Evolutionary conservation across 1,284 basidiomycete genomes (phyloP).

Genomic region (Sporisorium reilianum): DNA sequence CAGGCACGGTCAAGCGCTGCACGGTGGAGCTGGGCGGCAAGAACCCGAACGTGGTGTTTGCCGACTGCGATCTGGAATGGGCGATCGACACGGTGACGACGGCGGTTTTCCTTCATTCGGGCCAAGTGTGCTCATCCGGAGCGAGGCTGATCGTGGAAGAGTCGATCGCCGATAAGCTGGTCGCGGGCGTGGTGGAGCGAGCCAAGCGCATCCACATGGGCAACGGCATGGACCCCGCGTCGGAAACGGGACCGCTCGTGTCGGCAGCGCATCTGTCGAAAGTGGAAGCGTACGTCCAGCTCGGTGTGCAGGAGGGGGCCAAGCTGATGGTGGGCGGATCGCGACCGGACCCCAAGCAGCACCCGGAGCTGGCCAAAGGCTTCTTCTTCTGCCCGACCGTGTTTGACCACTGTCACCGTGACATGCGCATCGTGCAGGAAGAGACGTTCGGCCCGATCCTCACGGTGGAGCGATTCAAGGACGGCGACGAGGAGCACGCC

Average conservation of each 20-base stretch:
- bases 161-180: slow-evolving; percentile 65
- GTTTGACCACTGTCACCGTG: slow-evolving; percentile 64
- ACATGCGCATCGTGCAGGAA: slow-evolving; percentile 68
- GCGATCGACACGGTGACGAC: slow-evolving; percentile 68
- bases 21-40: slow-evolving; percentile 69
- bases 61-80: slow-evolving; percentile 65
- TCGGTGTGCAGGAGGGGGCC: slow-evolving; percentile 62
- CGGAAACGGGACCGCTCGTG: slow-evolving; percentile 67
- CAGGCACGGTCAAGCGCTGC: slow-evolving; percentile 65
- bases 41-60: slow-evolving; percentile 69
- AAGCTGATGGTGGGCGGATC: slow-evolving; percentile 61
- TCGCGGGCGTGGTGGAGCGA: slow-evolving; percentile 64
- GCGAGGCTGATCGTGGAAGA: slow-evolving; percentile 68
- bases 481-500: slow-evolving; percentile 65
- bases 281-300: slow-evolving; percentile 59
- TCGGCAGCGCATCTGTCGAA: slow-evolving; percentile 63
- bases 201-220: slow-evolving; percentile 65
- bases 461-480: slow-evolving; percentile 66
- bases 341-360: slow-evolving; percentile 54
- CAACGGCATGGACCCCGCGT: slow-evolving; percentile 60
- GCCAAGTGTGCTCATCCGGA: slow-evolving; percentile 68
- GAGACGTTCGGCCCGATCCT: slow-evolving; percentile 69
- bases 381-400: slow-evolving; percentile 69
- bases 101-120: slow-evolving; percentile 66
- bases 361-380: slow-evolving; percentile 63